Evolutionary conservation across 495 filamentous ascomycete species (phyloP), one percentile per base, ranked within the genome.

Genomic region (Penicillium cinerascens): DNA sequence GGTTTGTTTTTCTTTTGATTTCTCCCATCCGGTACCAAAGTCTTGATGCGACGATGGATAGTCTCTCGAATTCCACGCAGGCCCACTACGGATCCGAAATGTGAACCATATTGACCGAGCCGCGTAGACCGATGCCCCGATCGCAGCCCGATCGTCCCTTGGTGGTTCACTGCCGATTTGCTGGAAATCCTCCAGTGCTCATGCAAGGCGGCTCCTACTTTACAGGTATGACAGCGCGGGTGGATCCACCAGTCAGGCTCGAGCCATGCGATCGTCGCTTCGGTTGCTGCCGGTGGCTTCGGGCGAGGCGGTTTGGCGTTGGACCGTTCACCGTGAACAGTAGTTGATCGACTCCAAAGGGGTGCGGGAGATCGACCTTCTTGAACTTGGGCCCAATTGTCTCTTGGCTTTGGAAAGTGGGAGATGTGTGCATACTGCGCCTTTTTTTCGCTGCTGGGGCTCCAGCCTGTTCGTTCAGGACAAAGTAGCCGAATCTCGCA

Each of bases 241-340:
- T 55, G 57, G 61, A 64, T 59, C 61, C 58, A 56, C 56, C 46
- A 25, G 22, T 33, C 13, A 35, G 48, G 52, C 57, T 56, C 57
- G 46, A 56, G 49, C 57, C 52, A 60, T 60, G 52, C 52, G 57
- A 61, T 63, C 57, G 59, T 55, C 62, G 53, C 47, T 48, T 65
- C 61, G 62, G 62, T 45, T 60, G 56, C 37, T 63, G 55, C 62
- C 58, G 59, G 47, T 63, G 62, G 59, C 59, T 62, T 51, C 51
- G 55, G 58, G 46, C 22, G 43, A 45, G 55, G 59, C 59, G 59
- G 55, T 52, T 37, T 46, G 43, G 42, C 44, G 50, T 23, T 43
- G 41, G 41, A 43, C 22, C 41, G 0, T 18, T n/a, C 20, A 21
- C 18, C 18, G 13, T 22, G 41, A 21, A 18, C 6, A 8, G 17